Percentiles rank a stretch among this genome's conserved stretches.
These are phyloP conservation scores for Panicum miliaceum DNA, from an alignment of 176 grass and related monocot species.

Conservation along the genomic window DNA sequence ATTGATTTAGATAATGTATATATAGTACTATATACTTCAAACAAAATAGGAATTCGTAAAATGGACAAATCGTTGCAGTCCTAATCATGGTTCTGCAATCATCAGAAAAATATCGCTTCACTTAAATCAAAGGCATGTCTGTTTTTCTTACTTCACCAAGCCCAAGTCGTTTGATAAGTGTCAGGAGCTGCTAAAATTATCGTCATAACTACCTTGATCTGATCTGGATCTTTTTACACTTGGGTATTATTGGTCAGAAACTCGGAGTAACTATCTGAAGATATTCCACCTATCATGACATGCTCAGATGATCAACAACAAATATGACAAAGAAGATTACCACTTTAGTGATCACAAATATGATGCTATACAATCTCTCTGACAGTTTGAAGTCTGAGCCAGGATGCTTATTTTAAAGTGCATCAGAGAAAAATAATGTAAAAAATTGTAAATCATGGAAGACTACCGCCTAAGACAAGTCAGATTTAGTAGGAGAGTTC, in stretches of 20 bases:
- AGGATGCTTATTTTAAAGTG: background rate
- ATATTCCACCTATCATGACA: background rate
- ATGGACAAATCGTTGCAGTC: too few species aligned
- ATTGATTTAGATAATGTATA: too few species aligned
- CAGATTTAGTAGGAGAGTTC: background rate
- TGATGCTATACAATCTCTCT: background rate
- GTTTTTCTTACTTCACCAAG: background rate
- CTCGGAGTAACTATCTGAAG: background rate
- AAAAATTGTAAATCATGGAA: background rate
- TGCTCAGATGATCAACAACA: conserved; percentile 3
- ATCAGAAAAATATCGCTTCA: background rate
- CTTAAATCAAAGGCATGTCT: background rate
- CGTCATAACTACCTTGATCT: background rate
- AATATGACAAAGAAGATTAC: background rate
- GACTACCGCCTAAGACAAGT: background rate
- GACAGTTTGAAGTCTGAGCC: background rate
- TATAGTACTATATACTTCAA: too few species aligned
- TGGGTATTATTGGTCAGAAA: background rate
- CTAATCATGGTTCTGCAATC: background rate
- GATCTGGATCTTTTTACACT: background rate
- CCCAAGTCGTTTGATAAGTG: background rate
- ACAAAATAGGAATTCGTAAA: too few species aligned
- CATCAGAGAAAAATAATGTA: background rate
- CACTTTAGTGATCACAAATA: background rate
- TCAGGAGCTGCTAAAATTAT: background rate